Base-by-base conservation (phyloP, 1,139 yeast genomes). In the Lodderomyces metapsilosis region DNA sequence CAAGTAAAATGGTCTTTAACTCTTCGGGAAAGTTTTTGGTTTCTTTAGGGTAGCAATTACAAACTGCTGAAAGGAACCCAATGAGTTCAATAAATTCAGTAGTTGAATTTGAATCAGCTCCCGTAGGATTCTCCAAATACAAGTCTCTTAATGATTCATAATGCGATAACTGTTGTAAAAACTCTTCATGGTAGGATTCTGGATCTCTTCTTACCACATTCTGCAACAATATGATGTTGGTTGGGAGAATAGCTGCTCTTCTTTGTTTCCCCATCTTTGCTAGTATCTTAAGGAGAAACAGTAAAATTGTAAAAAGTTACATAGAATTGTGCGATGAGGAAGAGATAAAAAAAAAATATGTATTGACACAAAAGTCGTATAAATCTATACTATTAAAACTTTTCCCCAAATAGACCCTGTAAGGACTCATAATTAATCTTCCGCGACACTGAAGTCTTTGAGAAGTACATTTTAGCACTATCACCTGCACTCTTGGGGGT, bases 151-250 rank as follows among this genome's bases (percentile, higher is more conserved):
- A 68, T 1, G 98, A 86, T 59, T 86, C 89, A 62, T 92, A 92
- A 61, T 94, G 98, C 42, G 92, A 78, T 61, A 84, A 88, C 60
- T 94, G 98, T 54, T 89, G 94, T 38, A 84, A 61, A 62, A 92
- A 92, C 63, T 92, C 99, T 62, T 94, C 98, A 49, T 81, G 80
- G 62, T 92, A 94, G 0, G 98, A 88, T 47, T 80, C 85, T 3
- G 98, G 98, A 59, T 92, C 98, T 53, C 97, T 75, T 57, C 91
- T 84, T 10, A 92, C 95, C 45, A 92, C 76, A 60, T 94, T 92
- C 66, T 94, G 98, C 49, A 92, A 69, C 47, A 91, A 68, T 38
- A 95, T 91, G 57, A 92, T 87, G 64, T 92, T 92, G 21, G 91
- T 87, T 15, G 97, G 98, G 58, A 91, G 71, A 42, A 88, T 74